Evolutionary conservation across 441 rosid species (phyloP), one percentile per base, ranked within the genome.

Genomic region (Omphalea diandra): DNA sequence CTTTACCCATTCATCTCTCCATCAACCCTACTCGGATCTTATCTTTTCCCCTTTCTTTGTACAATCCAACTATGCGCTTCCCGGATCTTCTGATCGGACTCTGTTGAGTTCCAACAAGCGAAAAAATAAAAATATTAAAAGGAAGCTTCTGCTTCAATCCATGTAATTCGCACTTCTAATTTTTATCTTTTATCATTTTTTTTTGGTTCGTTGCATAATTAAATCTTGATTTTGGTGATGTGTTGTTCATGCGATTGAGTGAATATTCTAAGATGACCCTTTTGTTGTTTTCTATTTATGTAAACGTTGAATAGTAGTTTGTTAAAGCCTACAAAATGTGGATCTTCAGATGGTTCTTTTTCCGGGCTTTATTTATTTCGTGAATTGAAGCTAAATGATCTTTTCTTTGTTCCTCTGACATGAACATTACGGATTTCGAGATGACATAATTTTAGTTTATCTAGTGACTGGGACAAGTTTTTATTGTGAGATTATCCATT

Each of bases 1-100:
- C 81, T 65, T n/a, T 58, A 12, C 33, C 79, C 83, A 72, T 62
- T 66, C 31, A 61, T 49, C 43, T 29, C 54, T 29, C n/a, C n/a
- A 33, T 26, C 60, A 27, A 40, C 8, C 68, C 57, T n/a, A 46
- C 38, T 67, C 82, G 77, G 86, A 77, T 83, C 83, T 75, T 68
- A 60, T 53, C 66, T n/a, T 55, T 55, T 40, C 36, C 58, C 60
- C 40, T 43, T 43, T 27, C 24, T 47, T 62, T 43, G n/a, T 24
- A 44, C 49, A 70, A 56, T 71, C 77, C 36, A 71, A 78, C 73
- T 73, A 61, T 52, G 56, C 63, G 52, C 70, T 43, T 76, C 32
- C 73, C 87, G 87, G 87, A 83, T 81, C 89, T 82, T 75, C 85
- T 76, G 76, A 79, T 79, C 81, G 85, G 84, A 71, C 72, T 76